These are phyloP conservation scores for Exophiala alcalophila DNA, from an alignment of 2,329 filamentous ascomycete genomes.

Conservation along the genomic window DNA sequence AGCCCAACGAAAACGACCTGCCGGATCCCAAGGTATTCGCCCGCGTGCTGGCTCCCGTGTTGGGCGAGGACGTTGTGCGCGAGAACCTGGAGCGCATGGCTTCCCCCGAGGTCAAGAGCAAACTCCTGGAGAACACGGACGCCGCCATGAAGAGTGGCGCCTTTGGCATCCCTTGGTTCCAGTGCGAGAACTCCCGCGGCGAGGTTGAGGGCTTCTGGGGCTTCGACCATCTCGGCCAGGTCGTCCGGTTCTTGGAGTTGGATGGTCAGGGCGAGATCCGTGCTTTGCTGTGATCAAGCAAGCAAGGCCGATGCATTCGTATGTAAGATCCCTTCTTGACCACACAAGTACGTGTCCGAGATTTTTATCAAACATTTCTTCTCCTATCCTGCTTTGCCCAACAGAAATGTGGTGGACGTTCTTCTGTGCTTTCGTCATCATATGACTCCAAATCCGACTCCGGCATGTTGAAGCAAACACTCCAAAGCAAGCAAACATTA, in stretches of 20 bases:
- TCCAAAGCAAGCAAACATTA: too few species aligned
- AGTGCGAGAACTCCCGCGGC: slow-evolving; percentile 54
- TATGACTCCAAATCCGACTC: too few species aligned
- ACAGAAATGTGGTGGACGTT: too few species aligned
- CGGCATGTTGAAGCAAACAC: too few species aligned
- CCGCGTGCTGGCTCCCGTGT: slow-evolving; percentile 43
- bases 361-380: too few species aligned
- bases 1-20: slow-evolving; percentile 35
- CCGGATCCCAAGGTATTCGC: slow-evolving; percentile 40
- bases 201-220: slow-evolving; percentile 58
- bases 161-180: slow-evolving; percentile 62
- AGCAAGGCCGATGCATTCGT: too few species aligned
- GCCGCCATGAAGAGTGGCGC: slow-evolving; percentile 52
- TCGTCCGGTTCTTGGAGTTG: slow-evolving; percentile 53
- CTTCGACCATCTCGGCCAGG: slow-evolving; percentile 57
- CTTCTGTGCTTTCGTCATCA: too few species aligned
- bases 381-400: too few species aligned
- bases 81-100: slow-evolving; percentile 10
- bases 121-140: slow-evolving; percentile 50
- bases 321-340: too few species aligned
- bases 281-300: slow-evolving; percentile 17
- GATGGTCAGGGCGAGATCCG: slow-evolving; percentile 35
- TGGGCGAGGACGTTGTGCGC: slow-evolving; percentile 45
- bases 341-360: too few species aligned
- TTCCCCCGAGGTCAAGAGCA: slow-evolving; percentile 39